These are phyloP conservation scores for Pyricularia pennisetigena DNA, from an alignment of 2,329 filamentous ascomycete genomes.

Conservation along the genomic window DNA sequence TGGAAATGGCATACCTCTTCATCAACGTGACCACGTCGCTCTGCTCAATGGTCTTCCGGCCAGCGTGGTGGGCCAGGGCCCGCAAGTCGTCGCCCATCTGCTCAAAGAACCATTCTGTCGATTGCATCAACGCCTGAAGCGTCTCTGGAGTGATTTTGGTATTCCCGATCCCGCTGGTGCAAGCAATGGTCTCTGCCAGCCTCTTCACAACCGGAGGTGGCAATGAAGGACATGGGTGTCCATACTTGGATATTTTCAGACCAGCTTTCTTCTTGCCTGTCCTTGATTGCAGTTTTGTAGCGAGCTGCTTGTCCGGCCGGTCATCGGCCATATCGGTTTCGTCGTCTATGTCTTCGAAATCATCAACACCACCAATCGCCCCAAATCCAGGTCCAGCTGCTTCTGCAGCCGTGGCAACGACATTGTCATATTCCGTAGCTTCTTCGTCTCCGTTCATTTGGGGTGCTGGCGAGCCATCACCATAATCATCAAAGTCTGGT, in stretches of 20 bases:
- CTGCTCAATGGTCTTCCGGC: conserved; percentile 77
- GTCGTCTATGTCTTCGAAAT: conserved; percentile 1
- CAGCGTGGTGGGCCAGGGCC: conserved; percentile 72
- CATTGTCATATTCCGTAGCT: conserved; percentile 15
- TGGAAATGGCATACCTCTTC: conserved; percentile 54
- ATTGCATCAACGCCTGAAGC: conserved; percentile 64
- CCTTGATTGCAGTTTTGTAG: not conserved
- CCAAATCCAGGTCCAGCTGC: conserved; percentile 7
- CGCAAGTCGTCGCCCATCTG: conserved; percentile 72
- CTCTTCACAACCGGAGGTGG: conserved; percentile 66
- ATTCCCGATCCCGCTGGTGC: conserved; percentile 54
- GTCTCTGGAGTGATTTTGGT: conserved; percentile 65
- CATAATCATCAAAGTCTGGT: conserved; percentile 14
- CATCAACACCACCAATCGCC: not conserved
- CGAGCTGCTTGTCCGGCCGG: not conserved
- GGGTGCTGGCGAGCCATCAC: conserved; percentile 6
- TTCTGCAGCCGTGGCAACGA: conserved; percentile 7
- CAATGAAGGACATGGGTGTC: conserved; percentile 66
- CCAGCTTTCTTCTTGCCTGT: conserved; percentile 24
- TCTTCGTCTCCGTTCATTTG: conserved; percentile 15
- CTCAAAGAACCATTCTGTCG: conserved; percentile 88
- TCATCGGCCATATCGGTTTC: not conserved
- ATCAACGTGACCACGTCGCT: conserved; percentile 74
- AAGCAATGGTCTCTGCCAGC: conserved; percentile 60
- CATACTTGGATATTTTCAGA: conserved; percentile 57